Evolutionary conservation across 306 rosid species (phyloP).

Genomic region (Hylodesmum podocarpum): DNA sequence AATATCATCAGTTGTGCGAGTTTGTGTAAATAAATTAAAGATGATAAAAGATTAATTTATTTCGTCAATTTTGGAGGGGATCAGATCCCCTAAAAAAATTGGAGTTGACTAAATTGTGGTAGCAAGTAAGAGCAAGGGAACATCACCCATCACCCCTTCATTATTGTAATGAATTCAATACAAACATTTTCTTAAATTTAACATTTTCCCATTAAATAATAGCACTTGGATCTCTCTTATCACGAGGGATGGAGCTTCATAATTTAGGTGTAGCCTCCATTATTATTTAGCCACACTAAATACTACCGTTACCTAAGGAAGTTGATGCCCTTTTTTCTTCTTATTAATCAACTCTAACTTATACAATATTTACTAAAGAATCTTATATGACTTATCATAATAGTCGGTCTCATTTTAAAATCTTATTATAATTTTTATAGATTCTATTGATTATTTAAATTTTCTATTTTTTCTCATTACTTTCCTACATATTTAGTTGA

Average conservation of each 20-base stretch:
- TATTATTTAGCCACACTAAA: slow-evolving; percentile 38
- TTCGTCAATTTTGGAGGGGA: background rate
- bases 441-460: too few relatives aligned
- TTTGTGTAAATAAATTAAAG: background rate
- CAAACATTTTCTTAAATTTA: slow-evolving; percentile 21
- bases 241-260: slow-evolving; percentile 36
- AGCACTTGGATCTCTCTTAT: slow-evolving; percentile 27
- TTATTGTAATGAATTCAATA: slow-evolving; percentile 13
- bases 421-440: too few relatives aligned
- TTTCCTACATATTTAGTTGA: too few relatives aligned
- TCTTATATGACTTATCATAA: too few relatives aligned
- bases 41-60: background rate
- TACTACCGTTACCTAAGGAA: slow-evolving; percentile 28
- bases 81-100: background rate
- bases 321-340: slow-evolving; percentile 46
- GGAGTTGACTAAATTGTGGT: slow-evolving; percentile 7
- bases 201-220: slow-evolving; percentile 33
- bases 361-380: too few relatives aligned
- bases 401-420: too few relatives aligned
- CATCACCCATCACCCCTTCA: slow-evolving; percentile 7
- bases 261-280: slow-evolving; percentile 36
- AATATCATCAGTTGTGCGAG: background rate
- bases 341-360: slow-evolving; percentile 28
- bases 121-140: background rate
- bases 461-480: too few relatives aligned